Evolutionary conservation across 192 early-diverging fungal genomes (phyloP).

Genomic region (Coemansia sp.): DNA sequence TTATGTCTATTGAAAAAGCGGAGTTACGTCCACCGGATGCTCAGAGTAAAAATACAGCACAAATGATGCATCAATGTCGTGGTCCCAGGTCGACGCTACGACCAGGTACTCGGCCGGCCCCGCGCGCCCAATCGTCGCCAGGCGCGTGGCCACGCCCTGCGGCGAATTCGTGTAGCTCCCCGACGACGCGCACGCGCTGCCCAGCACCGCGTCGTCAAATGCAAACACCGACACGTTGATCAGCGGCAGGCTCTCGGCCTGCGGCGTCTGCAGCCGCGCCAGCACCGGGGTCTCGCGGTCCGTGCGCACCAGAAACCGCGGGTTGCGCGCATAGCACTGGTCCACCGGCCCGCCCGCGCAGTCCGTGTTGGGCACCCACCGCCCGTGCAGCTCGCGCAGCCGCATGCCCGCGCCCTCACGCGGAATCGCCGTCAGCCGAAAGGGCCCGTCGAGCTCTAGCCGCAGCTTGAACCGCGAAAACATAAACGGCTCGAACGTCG

Average conservation of each 20-base stretch:
- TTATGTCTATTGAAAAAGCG: constrained; percentile 1
- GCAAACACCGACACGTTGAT: constrained; percentile 69
- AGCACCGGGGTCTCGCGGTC: constrained; percentile 56
- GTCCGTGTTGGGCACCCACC: constrained; percentile 56
- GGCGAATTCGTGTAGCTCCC: constrained; percentile 48
- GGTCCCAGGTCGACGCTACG: constrained; percentile 41
- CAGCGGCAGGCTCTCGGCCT: constrained; percentile 60
- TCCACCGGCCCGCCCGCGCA: constrained; percentile 60
- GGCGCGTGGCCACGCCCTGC: constrained; percentile 42
- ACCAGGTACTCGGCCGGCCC: constrained; percentile 33
- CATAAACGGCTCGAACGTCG: constrained; percentile 70
- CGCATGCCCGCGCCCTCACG: constrained; percentile 74
- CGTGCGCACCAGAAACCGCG: constrained; percentile 63
- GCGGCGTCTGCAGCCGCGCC: constrained; percentile 66
- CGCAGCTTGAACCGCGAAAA: constrained; percentile 67
- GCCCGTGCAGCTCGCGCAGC: constrained; percentile 38
- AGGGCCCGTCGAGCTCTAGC: constrained; percentile 53
- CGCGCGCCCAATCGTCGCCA: constrained; percentile 6
- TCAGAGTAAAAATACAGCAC: constrained; percentile 50
- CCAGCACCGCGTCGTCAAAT: constrained; percentile 17
- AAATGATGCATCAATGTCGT: constrained; percentile 24
- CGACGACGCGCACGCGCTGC: constrained; percentile 27
- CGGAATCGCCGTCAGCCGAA: constrained; percentile 58
- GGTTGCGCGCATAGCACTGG: constrained; percentile 57
- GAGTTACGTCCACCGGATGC: constrained; percentile 21